Evolutionary conservation across 768 basidiomycete species (phyloP).

Genomic region (Crepidotus variabilis): DNA sequence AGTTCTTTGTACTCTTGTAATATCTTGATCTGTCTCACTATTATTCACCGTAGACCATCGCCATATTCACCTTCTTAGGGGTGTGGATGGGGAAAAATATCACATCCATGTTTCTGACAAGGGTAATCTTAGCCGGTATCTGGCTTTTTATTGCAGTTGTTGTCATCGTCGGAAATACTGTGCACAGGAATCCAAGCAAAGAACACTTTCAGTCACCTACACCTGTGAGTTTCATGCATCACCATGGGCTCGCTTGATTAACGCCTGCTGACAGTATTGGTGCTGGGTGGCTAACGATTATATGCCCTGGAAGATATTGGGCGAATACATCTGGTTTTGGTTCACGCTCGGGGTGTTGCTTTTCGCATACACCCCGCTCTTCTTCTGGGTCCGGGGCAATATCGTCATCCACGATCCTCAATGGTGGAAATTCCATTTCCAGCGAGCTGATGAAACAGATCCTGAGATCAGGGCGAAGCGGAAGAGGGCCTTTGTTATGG

Average conservation of each 20-base stretch:
- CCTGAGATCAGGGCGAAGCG: constrained; percentile 12
- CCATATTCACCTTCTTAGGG: constrained; percentile 38
- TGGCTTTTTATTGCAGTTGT: constrained; percentile 35
- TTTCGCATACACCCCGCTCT: constrained; percentile 31
- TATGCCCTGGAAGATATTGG: constrained; percentile 27
- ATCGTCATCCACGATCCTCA: constrained; percentile 23
- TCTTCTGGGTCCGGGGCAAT: constrained; percentile 32
- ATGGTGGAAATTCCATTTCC: constrained; percentile 31
- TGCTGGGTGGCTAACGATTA: constrained; percentile 37
- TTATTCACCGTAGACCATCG: constrained; percentile 25
- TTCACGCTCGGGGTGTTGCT: constrained; percentile 30
- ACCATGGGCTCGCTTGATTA: background rate
- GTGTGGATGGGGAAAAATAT: constrained; percentile 30
- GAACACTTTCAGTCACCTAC: constrained; percentile 28
- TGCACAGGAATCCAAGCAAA: constrained; percentile 13
- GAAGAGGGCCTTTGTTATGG: constrained; percentile 20
- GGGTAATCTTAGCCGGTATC: constrained; percentile 20
- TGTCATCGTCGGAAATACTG: constrained; percentile 24
- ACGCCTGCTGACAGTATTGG: constrained; percentile 27
- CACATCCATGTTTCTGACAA: constrained; percentile 20
- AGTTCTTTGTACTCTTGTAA: constrained; percentile 4
- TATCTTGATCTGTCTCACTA: background rate
- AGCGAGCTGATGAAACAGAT: constrained; percentile 10
- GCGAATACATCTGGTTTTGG: constrained; percentile 47
- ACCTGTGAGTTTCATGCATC: constrained; percentile 23